Percentiles rank a stretch among this genome's conserved stretches.
These are phyloP conservation scores for Parachaetomium inaequale DNA, from an alignment of 495 filamentous ascomycete species.

Conservation along the genomic window DNA sequence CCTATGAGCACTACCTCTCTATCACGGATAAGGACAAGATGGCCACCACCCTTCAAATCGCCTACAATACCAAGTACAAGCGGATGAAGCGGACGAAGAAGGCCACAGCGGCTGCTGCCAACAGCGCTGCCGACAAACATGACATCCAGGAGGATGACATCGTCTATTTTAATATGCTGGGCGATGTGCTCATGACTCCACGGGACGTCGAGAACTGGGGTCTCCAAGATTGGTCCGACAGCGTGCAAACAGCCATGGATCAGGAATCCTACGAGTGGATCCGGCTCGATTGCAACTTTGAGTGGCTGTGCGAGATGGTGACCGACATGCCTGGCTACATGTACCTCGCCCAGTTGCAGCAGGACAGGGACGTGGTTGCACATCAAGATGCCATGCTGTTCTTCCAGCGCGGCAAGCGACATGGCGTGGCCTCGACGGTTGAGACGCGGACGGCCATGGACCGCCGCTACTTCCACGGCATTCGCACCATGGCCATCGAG, in stretches of 20 bases:
- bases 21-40: constrained; percentile 79
- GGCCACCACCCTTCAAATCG: constrained; percentile 69
- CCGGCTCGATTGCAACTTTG: constrained; percentile 94
- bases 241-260: constrained; percentile 85
- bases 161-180: constrained; percentile 94
- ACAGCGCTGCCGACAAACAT: constrained; percentile 53
- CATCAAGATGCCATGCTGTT: constrained; percentile 71
- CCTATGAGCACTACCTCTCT: constrained; percentile 96
- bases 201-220: constrained; percentile 83
- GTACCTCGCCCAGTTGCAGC: constrained; percentile 94
- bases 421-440: constrained; percentile 78
- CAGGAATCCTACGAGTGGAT: constrained; percentile 98
- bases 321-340: constrained; percentile 88
- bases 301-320: constrained; percentile 81
- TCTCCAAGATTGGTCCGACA: constrained; percentile 79
- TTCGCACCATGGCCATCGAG: constrained; percentile 75
- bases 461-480: constrained; percentile 85
- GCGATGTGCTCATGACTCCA: constrained; percentile 79
- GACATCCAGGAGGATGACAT: constrained; percentile 80
- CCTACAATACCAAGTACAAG: constrained; percentile 99
- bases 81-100: constrained; percentile 87
- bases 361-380: constrained; percentile 93
- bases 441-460: constrained; percentile 88
- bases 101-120: constrained; percentile 60
- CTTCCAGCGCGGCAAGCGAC: constrained; percentile 42